Percentiles rank a stretch among this genome's conserved stretches.
Evolutionary conservation across 106 monocot species (phyloP).

Genomic region (Triglochin maritima): DNA sequence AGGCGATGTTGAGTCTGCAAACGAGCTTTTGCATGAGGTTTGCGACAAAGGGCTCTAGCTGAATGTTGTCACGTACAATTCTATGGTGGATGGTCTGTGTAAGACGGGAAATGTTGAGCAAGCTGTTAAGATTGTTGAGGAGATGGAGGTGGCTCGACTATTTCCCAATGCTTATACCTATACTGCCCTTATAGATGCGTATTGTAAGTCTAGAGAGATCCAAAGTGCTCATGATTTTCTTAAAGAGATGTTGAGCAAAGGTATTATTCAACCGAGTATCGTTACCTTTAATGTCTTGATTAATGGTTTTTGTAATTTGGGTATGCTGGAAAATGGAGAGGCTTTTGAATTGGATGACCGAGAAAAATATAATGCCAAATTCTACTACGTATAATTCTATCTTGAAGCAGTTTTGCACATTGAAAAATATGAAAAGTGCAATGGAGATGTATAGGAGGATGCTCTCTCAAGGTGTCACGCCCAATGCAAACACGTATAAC

Average conservation of each 20-base stretch:
- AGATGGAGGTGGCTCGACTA: conserved; percentile 79
- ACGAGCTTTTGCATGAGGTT: conserved; percentile 87
- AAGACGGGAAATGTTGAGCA: conserved; percentile 80
- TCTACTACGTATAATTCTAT: conserved; percentile 70
- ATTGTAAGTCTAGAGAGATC: conserved; percentile 62
- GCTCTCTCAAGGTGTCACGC: conserved; percentile 37
- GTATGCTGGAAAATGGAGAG: conserved; percentile 67
- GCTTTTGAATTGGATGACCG: conserved; percentile 80
- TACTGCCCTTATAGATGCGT: conserved; percentile 89
- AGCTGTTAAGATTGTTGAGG: conserved; percentile 57
- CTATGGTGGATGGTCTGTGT: conserved; percentile 87
- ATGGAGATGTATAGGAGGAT: conserved; percentile 64
- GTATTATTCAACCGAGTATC: conserved; percentile 52
- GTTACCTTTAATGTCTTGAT: conserved; percentile 98
- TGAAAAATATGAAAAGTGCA: conserved; percentile 67
- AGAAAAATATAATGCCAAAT: conserved; percentile 58
- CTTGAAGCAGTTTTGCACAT: conserved; percentile 56
- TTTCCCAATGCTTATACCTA: conserved; percentile 68
- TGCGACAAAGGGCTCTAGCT: conserved; percentile 55
- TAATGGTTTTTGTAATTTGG: conserved; percentile 63
- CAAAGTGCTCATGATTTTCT: conserved; percentile 50
- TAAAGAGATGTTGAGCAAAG: conserved; percentile 68
- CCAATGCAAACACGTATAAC: conserved; percentile 88
- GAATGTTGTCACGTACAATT: conserved; percentile 76
- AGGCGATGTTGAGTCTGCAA: conserved; percentile 70